Evolutionary conservation across 495 filamentous ascomycete genomes (phyloP), one percentile per base, ranked within the genome.

Genomic region (Echria macrotheca): DNA sequence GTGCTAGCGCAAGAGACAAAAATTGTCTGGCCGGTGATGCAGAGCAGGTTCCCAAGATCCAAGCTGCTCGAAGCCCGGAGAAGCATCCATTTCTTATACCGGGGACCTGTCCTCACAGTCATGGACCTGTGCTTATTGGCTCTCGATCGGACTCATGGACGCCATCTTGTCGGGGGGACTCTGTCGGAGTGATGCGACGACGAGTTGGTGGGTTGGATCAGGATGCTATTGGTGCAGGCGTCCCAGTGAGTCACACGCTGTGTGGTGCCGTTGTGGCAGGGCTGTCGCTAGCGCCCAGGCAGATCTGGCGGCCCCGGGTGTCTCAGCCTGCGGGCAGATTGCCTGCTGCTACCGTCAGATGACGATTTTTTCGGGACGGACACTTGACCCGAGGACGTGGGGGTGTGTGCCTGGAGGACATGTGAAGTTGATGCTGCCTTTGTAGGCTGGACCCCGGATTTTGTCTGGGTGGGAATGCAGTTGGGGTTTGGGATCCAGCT

Each of bases 11-110:
- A 23, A 23, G 49, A 41, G 33, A 48, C 35, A 39, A 11, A 10
- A 24, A 17, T n/a, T 6, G 41, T 12, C 29, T 52, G 42, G 41
- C 41, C 49, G 49, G 33, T 46, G 49, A 52, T 52, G 49, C 47
- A 43, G 49, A 12, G n/a, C 10, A 12, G 22, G 10, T 14, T 21
- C 14, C 15, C 32, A 44, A 19, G 23, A 18, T 14, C 7, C 12
- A 46, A 40, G 21, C 18, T 29, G 17, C 9, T 12, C 38, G 33
- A 40, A 40, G 43, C 41, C 28, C 15, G 15, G 23, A 22, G 36
- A 38, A 48, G 46, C 38, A 18, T 9, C 26, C 15, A 33, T 17
- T 25, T 46, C n/a, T 26, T 48, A 40, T 39, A 48, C 46, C 12
- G 35, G 18, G 29, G 11, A 21, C 5, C 17, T 21, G n/a, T 32